Evolutionary conservation across 345 rosid genomes (phyloP).

Genomic region (Acer negundo): DNA sequence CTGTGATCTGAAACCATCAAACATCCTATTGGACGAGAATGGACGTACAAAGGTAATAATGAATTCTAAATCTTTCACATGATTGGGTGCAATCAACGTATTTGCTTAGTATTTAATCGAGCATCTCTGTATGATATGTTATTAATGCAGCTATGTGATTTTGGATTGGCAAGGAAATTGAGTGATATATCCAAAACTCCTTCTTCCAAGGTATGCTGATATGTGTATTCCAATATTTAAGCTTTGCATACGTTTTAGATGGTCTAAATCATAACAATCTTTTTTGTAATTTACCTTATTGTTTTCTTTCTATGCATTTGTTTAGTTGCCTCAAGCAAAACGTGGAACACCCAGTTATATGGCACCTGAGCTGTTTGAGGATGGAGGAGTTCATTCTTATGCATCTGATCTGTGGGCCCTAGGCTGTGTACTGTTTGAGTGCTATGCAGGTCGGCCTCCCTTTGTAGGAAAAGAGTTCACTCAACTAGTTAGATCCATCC

Average conservation of each 20-base stretch:
- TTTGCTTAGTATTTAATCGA: background rate
- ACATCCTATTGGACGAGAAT: slow-evolving; percentile 89
- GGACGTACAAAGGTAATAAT: slow-evolving; percentile 76
- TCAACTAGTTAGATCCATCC: slow-evolving; percentile 82
- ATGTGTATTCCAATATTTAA: slow-evolving; percentile 3
- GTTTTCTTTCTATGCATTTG: slow-evolving; percentile 21
- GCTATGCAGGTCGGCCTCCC: slow-evolving; percentile 91
- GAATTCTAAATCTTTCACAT: slow-evolving; percentile 10
- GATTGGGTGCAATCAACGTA: slow-evolving; percentile 14
- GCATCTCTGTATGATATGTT: slow-evolving; percentile 12
- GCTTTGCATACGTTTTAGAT: background rate
- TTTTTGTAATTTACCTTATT: background rate
- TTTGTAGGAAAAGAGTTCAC: slow-evolving; percentile 88
- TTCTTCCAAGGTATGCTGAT: slow-evolving; percentile 62
- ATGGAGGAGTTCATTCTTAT: slow-evolving; percentile 94
- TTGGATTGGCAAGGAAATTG: slow-evolving; percentile 87
- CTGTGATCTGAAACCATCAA: slow-evolving; percentile 96
- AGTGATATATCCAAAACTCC: slow-evolving; percentile 71
- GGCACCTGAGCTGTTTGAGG: slow-evolving; percentile 99
- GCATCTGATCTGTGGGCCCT: slow-evolving; percentile 99
- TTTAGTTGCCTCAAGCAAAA: slow-evolving; percentile 78
- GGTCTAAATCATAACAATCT: slow-evolving; percentile 13
- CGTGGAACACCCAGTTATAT: slow-evolving; percentile 97
- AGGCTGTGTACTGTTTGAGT: slow-evolving; percentile 95
- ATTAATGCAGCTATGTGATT: slow-evolving; percentile 87